phyloP scores from a whole-genome alignment of 2,329 filamentous ascomycete species.

The Nakataea oryzae region DNA sequence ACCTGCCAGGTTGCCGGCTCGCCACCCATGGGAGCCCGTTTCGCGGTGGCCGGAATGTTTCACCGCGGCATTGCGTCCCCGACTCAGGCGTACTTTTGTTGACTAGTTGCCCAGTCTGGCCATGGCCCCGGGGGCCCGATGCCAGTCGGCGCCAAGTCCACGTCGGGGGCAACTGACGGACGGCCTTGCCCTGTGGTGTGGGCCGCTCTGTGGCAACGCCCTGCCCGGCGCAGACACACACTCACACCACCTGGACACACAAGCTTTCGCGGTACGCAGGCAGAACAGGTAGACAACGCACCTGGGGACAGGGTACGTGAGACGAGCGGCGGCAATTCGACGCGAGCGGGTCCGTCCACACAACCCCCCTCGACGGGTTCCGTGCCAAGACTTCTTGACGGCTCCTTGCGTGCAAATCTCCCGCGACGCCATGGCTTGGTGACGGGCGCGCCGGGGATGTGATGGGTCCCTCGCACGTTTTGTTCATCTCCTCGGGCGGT shows the following conservation, averaged over 20 bases:
- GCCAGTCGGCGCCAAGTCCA: no score
- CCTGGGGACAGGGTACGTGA: neutral
- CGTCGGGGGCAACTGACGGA: no score
- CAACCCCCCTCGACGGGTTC: neutral
- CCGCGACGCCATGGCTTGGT: neutral
- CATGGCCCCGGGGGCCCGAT: neutral
- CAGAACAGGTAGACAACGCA: no score
- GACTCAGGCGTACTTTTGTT: no score
- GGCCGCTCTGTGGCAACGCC: no score
- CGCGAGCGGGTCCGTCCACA: no score
- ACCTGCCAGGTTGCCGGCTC: neutral
- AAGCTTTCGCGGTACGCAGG: no score
- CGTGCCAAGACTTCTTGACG: neutral
- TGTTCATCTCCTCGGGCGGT: neutral
- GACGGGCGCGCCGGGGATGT: neutral
- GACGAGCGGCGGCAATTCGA: neutral
- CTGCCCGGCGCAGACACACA: no score
- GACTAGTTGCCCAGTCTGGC: neutral
- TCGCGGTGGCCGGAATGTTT: neutral
- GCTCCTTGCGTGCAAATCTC: neutral
- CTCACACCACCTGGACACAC: no score
- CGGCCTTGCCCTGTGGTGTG: no score
- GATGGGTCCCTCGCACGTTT: neutral
- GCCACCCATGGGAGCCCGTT: neutral
- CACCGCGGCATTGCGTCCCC: neutral